A percentile compares a stretch with the other conserved stretches of the same genome.
phyloP scores from a whole-genome alignment of 495 filamentous ascomycete species.

The Oidiodendron maius region DNA sequence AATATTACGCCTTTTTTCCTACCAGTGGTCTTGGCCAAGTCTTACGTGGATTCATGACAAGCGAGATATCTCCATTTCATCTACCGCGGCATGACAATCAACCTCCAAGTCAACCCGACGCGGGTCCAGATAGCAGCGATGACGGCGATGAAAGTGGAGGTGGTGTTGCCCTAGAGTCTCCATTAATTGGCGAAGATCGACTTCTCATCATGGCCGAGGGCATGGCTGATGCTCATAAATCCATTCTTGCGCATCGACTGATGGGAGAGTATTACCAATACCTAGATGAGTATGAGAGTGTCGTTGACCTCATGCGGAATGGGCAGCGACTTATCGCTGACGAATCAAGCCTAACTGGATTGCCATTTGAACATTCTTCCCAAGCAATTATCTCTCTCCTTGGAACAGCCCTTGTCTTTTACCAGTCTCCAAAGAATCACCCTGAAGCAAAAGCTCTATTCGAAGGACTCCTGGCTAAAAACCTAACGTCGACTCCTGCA shows the following conservation, averaged over 20 bases:
- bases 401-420: constrained; percentile 76
- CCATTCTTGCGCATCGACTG: constrained; percentile 75
- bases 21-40: constrained; percentile 75
- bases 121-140: constrained; percentile 26
- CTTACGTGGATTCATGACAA: constrained; percentile 71
- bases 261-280: constrained; percentile 80
- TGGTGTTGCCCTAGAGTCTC: constrained; percentile 40
- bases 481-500: constrained; percentile 66
- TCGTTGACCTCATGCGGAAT: constrained; percentile 70
- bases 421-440: constrained; percentile 86
- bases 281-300: constrained; percentile 81
- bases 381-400: constrained; percentile 73
- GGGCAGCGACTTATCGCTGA: constrained; percentile 54
- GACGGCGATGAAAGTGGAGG: constrained; percentile 45
- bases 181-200: constrained; percentile 62
- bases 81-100: no score
- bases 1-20: constrained; percentile 81
- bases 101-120: constrained; percentile 17
- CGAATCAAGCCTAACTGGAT: constrained; percentile 58
- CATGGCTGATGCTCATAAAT: constrained; percentile 60
- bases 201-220: constrained; percentile 81
- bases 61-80: constrained; percentile 81
- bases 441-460: constrained; percentile 80
- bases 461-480: constrained; percentile 65
- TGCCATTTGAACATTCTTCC: constrained; percentile 56